phyloP scores from a whole-genome alignment of 1,139 yeast species.

The Pichia sp. region DNA sequence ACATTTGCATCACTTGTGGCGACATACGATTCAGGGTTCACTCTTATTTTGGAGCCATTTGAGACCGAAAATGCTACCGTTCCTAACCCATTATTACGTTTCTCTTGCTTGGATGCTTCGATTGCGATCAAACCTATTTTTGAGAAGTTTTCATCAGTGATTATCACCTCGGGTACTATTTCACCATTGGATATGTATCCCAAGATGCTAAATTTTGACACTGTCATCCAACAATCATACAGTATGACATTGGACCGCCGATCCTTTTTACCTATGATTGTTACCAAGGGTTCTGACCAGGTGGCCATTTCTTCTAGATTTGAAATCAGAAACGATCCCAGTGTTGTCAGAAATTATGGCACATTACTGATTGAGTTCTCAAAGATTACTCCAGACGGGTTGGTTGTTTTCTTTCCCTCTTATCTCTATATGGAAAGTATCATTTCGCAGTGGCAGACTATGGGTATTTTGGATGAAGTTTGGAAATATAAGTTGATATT shows the following conservation, averaged over 20 bases:
- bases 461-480: conserved; percentile 97
- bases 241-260: conserved; percentile 92
- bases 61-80: conserved; percentile 97
- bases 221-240: conserved; percentile 91
- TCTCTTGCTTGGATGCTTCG: conserved; percentile 94
- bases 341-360: conserved; percentile 95
- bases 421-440: conserved; percentile 96
- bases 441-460: conserved; percentile 95
- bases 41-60: conserved; percentile 87
- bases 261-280: conserved; percentile 90
- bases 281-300: conserved; percentile 96
- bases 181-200: conserved; percentile 99
- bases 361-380: conserved; percentile 87
- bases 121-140: conserved; percentile 97
- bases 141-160: conserved; percentile 88
- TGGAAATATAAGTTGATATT: conserved; percentile 94
- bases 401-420: conserved; percentile 96
- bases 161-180: conserved; percentile 95
- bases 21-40: conserved; percentile 91
- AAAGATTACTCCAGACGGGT: conserved; percentile 94
- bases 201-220: conserved; percentile 89
- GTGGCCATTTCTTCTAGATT: conserved; percentile 94
- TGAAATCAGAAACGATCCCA: conserved; percentile 95
- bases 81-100: conserved; percentile 93
- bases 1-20: conserved; percentile 95